Evolutionary conservation across 495 filamentous ascomycete species (phyloP), one percentile per base, ranked within the genome.

Genomic region (Hyaloscypha hepaticicola): DNA sequence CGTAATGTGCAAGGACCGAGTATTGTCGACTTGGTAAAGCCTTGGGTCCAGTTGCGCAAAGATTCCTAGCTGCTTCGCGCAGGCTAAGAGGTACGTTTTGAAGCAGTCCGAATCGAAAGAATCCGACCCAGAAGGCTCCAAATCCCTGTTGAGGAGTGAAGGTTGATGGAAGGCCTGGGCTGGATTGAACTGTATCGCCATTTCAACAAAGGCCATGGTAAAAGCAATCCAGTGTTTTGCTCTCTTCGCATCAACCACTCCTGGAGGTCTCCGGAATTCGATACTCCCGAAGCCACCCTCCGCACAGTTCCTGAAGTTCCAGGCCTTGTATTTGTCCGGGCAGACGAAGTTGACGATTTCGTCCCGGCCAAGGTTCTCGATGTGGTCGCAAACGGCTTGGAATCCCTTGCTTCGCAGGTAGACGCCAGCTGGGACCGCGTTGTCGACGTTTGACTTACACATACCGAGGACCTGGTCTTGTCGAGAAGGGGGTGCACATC

Each of bases 1-100:
- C 38, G 38, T 45, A 45, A 45, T 45, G 38, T 45, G 38, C 38
- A 45, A 45, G 38, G 38, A 45, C 38, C 38, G 38, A 45, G 38
- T 45, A 45, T 45, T 45, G 38, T 45, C 38, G 38, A 45, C 38
- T 45, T 45, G 38, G 38, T 45, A 45, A 45, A 45, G 38, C 38
- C 38, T 45, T 45, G 38, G 38, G 38, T 45, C 38, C 38, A 45
- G 38, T 45, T 45, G 38, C 38, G 38, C 38, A 45, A 45, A 45
- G 38, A 45, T 45, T 45, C 38, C 38, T 45, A 45, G 38, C 38
- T 45, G 38, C 38, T 45, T 45, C 38, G 38, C 38, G 38, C 38
- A 45, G 38, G 38, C 38, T 45, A 45, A 45, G 38, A 45, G 38
- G 38, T 45, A 45, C 38, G 38, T 45, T 45, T 45, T 45, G 38